Evolutionary conservation across 1,284 basidiomycete species (phyloP).

Genomic region (Hortiboletus rubellus): DNA sequence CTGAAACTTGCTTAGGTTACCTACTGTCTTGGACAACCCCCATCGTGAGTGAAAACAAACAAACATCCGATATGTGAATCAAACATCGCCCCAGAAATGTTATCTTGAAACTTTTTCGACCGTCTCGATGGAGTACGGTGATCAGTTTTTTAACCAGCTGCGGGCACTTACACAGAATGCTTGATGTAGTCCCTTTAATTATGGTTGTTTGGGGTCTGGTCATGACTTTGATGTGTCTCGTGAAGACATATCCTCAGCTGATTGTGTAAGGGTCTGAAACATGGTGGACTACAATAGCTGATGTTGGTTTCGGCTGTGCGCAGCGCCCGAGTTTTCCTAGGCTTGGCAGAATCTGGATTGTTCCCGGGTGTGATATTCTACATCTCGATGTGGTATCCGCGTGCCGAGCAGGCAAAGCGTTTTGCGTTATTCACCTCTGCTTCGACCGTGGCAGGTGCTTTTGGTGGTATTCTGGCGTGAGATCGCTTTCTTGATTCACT

Average conservation of each 20-base stretch:
- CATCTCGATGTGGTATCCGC: slow-evolving; percentile 23
- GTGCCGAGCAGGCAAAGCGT: slow-evolving; percentile 15
- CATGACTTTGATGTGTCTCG: slow-evolving; percentile 40
- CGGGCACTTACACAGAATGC: not conserved
- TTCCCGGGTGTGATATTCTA: slow-evolving; percentile 21
- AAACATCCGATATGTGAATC: not conserved
- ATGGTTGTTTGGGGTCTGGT: slow-evolving; percentile 49
- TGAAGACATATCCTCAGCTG: slow-evolving; percentile 33
- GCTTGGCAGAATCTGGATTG: slow-evolving; percentile 19
- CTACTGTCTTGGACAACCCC: slow-evolving; percentile 46
- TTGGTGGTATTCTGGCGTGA: slow-evolving; percentile 21
- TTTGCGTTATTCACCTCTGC: slow-evolving; percentile 14
- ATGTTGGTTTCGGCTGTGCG: not conserved
- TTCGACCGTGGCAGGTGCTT: slow-evolving; percentile 19
- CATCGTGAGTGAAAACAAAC: slow-evolving; percentile 40
- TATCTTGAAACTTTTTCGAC: slow-evolving; percentile 44
- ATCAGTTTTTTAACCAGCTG: not conserved
- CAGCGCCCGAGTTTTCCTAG: slow-evolving; percentile 44
- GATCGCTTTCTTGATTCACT: not conserved
- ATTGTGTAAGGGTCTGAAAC: slow-evolving; percentile 22
- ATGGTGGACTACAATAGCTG: not conserved
- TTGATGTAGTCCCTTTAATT: slow-evolving; percentile 42
- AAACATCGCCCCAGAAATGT: slow-evolving; percentile 38
- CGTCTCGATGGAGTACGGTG: slow-evolving; percentile 45
- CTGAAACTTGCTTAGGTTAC: slow-evolving; percentile 35